Percentiles rank a stretch among this genome's conserved stretches.
These are phyloP conservation scores for Ophiostoma angusticollis DNA, from an alignment of 2,329 filamentous ascomycete species.

Conservation along the genomic window DNA sequence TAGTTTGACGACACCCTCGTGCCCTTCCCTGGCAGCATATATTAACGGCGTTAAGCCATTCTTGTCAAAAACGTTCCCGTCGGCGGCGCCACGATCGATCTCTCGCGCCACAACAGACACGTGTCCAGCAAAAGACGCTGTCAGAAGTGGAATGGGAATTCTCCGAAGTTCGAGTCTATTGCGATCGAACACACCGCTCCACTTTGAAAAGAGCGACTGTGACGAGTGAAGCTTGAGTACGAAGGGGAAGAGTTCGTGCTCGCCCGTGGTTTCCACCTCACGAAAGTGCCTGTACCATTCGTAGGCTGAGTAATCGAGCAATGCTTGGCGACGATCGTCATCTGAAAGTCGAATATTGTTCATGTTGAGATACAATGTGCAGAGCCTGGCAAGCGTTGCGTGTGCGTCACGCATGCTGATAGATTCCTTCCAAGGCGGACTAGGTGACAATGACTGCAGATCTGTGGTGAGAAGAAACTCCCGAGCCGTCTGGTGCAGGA, in stretches of 20 bases:
- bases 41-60: not conserved
- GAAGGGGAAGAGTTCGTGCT: constrained; percentile 4
- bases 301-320: constrained; percentile 16
- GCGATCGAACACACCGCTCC: constrained; percentile 6
- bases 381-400: constrained; percentile 14
- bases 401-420: constrained; percentile 14
- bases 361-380: constrained; percentile 14
- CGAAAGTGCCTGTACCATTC: constrained; percentile 16
- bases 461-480: constrained; percentile 19
- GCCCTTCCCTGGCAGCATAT: constrained; percentile 2
- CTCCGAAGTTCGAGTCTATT: too few relatives aligned
- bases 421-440: constrained; percentile 13
- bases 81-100: not conserved
- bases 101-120: constrained; percentile 1
- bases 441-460: constrained; percentile 2
- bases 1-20: constrained; percentile 6
- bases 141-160: too few relatives aligned
- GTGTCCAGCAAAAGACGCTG: constrained; percentile 13
- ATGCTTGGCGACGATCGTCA: not conserved
- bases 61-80: not conserved
- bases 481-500: constrained; percentile 22
- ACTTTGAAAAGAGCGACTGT: constrained; percentile 7
- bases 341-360: constrained; percentile 3
- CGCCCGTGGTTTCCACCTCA: constrained; percentile 7
- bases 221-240: constrained; percentile 11